Evolutionary conservation across 148 eudicot species (phyloP), one percentile per base, ranked within the genome.

Genomic region (Diospyros lotus): DNA sequence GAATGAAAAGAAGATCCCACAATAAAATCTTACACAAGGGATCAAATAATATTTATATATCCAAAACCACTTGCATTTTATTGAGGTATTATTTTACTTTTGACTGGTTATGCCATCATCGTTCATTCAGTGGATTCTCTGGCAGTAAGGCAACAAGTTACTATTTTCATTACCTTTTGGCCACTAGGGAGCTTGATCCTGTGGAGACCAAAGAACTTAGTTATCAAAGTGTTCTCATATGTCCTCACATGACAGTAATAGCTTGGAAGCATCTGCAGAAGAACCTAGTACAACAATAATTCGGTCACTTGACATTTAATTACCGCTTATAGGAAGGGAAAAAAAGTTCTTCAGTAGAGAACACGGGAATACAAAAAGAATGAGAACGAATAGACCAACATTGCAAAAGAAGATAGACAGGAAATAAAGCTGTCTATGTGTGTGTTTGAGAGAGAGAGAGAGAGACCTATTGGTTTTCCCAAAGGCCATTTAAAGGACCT

Each of bases 121-220:
- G 52, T 48, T 4, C 52, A 48, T 45, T 40, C 10, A 62, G 62
- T 12, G 50, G 45, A 41, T 6, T 61, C 41, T 68, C n/a, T 52
- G 40, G 51, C 60, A 66, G 44, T 11, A 65, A 56, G 17, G 43
- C 41, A 14, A 15, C 6, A 61, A 63, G 39, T 43, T 42, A 51
- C 65, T 28, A 45, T 4, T 5, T 60, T n/a, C 1, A 9, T 78
- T 83, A 95, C 99, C 99, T 95, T 95, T 82, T 92, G 97, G 75
- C 99, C 99, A 86, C 97, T 85, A 60, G 88, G 86, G 73, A 98
- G 94, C 51, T 87, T 89, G 66, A 95, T 91, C 83, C 97, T 86
- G 84, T 95, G 99, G 83, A 95, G 97, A 71, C 99, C 99, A 75
- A 95, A 95, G 82, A 95, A 95, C 80, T 95, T 95, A 64, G 99